Conservation (phyloP, 2,329 filamentous ascomycete species). For the Berkeleyomyces basicola region DNA sequence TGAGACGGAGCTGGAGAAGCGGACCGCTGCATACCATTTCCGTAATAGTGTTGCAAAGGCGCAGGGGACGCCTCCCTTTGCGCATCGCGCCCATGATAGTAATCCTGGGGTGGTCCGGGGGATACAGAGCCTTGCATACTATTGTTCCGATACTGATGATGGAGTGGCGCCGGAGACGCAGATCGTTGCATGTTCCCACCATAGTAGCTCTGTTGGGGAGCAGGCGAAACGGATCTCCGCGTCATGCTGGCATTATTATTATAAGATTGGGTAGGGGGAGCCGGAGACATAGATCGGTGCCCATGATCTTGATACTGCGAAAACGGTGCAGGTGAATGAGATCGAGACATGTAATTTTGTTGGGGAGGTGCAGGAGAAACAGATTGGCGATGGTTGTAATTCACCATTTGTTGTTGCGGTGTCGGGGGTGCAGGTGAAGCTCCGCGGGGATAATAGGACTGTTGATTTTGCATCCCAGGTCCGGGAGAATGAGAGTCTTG, state of each 20-base stretch:
- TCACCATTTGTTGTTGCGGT: slow-evolving; percentile 11
- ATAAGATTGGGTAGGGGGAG: slow-evolving; percentile 7
- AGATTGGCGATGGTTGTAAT: slow-evolving; percentile 17
- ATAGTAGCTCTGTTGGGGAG: slow-evolving; percentile 21
- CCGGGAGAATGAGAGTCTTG: slow-evolving; percentile 20
- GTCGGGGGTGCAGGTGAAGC: slow-evolving; percentile 23
- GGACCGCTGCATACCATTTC: slow-evolving; percentile 10
- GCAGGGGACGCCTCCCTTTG: slow-evolving; percentile 9
- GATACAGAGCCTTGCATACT: slow-evolving; percentile 14
- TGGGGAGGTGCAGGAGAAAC: slow-evolving; percentile 12
- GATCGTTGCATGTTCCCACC: slow-evolving; percentile 11
- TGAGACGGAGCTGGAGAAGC: slow-evolving; percentile 17
- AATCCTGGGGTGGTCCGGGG: slow-evolving; percentile 16
- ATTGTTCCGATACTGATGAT: slow-evolving; percentile 4
- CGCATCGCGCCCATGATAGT: slow-evolving; percentile 20
- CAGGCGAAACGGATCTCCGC: slow-evolving; percentile 24
- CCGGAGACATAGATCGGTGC: slow-evolving; percentile 11
- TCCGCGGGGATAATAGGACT: slow-evolving; percentile 21
- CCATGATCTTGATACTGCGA: slow-evolving; percentile 15
- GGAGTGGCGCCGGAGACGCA: slow-evolving; percentile 12
- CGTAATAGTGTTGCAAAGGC: slow-evolving; percentile 5
- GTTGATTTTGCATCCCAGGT: slow-evolving; percentile 18
- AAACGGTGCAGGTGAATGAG: slow-evolving; percentile 18
- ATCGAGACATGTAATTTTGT: slow-evolving; percentile 4
- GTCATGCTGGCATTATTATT: slow-evolving; percentile 16